Base-by-base conservation (phyloP, 495 filamentous ascomycete species). In the Neurospora hispaniola region DNA sequence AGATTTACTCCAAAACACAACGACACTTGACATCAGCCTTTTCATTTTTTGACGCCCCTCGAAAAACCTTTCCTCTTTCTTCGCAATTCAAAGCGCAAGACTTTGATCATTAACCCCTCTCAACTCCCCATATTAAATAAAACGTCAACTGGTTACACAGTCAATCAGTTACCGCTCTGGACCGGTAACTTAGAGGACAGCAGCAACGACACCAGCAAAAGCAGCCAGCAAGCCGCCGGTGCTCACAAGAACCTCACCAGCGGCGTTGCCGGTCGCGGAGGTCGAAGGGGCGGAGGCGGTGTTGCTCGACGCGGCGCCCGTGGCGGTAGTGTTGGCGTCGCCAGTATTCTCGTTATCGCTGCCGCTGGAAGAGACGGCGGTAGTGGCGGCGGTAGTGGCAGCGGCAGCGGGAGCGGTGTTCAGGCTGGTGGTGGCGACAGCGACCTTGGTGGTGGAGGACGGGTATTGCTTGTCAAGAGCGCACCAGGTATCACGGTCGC, bases 401-500 rank as follows among this genome's bases (percentile, higher is more conserved):
- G 72, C 48, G 20, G 27, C 70, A 5, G 70, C 62, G 9, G 73
- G 71, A 71, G 69, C 31, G 27, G 71, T 20, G 74, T 70, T 40
- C 23, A 31, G 31, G 27, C 71, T 27, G 31, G 69, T 59, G 38
- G 76, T 48, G 23, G 69, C 42, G 11, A 68, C 70, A 35, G 39
- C 18, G 27, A 68, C 40, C 20, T 69, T 78, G 73, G 69, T 74
- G 10, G 79, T 74, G 38, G 59, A 74, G 59, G 75, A 79, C 5
- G 80, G 74, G 78, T 75, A 84, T 74, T 82, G 81, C 74, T 69
- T 74, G 18, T 78, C 81, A 74, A 80, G 79, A 69, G 74, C 74
- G 78, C 84, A 86, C 77, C 84, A 84, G 66, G 81, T 80, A 27
- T 82, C 75, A 72, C 78, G 77, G 75, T 84, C 78, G 69, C 81